phyloP scores from a whole-genome alignment of 768 basidiomycete species.

The Russula ochroleuca region DNA sequence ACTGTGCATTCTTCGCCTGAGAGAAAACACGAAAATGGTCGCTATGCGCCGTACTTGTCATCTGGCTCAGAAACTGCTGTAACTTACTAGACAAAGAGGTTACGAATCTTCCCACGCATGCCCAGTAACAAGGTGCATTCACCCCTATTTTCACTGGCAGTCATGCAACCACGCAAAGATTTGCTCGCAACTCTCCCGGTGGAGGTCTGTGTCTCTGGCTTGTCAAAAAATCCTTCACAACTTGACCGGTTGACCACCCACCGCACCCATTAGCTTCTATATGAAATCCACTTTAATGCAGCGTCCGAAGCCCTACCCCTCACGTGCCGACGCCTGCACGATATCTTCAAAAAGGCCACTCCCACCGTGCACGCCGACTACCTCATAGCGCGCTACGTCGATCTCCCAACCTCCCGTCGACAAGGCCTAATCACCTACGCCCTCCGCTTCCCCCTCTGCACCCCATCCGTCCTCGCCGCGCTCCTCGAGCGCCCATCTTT shows the following conservation, averaged over 20 bases:
- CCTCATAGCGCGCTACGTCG: constrained; percentile 42
- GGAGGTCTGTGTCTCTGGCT: background rate
- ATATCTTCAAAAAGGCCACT: constrained; percentile 53
- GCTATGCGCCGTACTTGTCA: too few species aligned
- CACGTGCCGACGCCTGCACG: constrained; percentile 49
- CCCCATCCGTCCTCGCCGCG: constrained; percentile 41
- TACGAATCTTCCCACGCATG: background rate
- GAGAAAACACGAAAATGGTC: background rate
- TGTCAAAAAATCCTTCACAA: background rate
- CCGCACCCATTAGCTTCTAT: constrained; percentile 54
- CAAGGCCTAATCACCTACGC: constrained; percentile 39
- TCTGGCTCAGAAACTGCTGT: too few species aligned
- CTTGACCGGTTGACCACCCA: background rate
- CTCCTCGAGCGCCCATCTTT: constrained; percentile 38
- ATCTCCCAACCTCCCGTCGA: background rate
- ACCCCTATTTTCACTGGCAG: too few species aligned
- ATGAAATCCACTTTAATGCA: constrained; percentile 71
- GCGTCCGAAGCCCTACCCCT: constrained; percentile 60
- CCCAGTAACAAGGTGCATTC: too few species aligned
- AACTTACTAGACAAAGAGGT: too few species aligned
- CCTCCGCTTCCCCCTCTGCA: constrained; percentile 53
- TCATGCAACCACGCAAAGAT: background rate
- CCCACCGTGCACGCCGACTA: constrained; percentile 62
- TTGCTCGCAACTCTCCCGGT: constrained; percentile 16
- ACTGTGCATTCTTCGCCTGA: background rate